Evolutionary conservation across 495 filamentous ascomycete species (phyloP).

Genomic region (Penicillium malachiteum): DNA sequence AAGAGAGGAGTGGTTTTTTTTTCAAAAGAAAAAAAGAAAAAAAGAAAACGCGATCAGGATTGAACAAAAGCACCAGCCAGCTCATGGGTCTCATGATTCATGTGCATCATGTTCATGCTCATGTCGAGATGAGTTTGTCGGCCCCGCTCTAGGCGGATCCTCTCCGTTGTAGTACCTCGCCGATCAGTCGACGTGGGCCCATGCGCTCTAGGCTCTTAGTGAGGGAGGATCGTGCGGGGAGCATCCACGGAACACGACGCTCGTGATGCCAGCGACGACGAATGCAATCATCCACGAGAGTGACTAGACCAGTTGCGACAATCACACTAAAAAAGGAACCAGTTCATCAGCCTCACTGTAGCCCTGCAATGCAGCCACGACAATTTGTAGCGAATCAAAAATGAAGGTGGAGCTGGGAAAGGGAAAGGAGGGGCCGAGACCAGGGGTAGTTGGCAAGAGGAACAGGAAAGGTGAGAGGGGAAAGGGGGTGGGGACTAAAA

Average conservation of each 20-base stretch:
- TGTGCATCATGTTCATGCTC: neutral
- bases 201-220: slow-evolving; percentile 63
- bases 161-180: slow-evolving; percentile 72
- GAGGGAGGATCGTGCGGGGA: slow-evolving; percentile 56
- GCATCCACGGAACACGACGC: slow-evolving; percentile 54
- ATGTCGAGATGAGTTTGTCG: neutral
- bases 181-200: slow-evolving; percentile 70
- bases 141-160: slow-evolving; percentile 30
- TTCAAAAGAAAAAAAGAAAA: neutral
- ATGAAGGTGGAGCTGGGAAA: slow-evolving; percentile 2
- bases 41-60: neutral
- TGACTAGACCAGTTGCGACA: slow-evolving; percentile 84
- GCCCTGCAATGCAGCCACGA: slow-evolving; percentile 1
- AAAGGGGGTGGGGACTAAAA: neutral
- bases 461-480: neutral
- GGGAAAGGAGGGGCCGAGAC: neutral
- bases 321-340: slow-evolving; percentile 61
- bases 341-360: slow-evolving; percentile 23
- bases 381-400: neutral
- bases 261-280: slow-evolving; percentile 72
- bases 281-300: slow-evolving; percentile 91
- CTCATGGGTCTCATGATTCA: slow-evolving; percentile 11
- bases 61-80: neutral
- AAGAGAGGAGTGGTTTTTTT: neutral
- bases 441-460: neutral